Evolutionary conservation across 306 rosid genomes (phyloP).

Genomic region (Castanea mollissima): DNA sequence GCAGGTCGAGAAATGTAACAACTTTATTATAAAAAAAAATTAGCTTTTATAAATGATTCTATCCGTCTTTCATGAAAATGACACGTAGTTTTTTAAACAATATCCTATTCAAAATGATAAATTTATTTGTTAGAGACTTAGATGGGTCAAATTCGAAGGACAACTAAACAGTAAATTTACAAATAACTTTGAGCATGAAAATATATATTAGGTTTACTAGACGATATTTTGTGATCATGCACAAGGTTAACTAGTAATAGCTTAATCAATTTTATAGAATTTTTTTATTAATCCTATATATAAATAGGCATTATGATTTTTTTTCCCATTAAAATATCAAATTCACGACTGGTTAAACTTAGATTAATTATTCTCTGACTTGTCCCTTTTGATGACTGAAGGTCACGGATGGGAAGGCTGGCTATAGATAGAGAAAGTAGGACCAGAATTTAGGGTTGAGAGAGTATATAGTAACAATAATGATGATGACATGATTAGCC

Average conservation of each 20-base stretch:
- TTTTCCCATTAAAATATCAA: too few species aligned
- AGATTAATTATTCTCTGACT: neutral
- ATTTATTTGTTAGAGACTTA: neutral
- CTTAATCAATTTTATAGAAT: neutral
- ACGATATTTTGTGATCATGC: neutral
- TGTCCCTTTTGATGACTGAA: neutral
- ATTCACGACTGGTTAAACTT: too few species aligned
- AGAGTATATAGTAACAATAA: neutral
- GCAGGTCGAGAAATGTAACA: too few species aligned
- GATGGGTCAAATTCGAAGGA: neutral
- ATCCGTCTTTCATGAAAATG: too few species aligned
- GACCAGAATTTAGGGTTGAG: neutral
- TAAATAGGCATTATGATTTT: too few species aligned
- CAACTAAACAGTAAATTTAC: neutral
- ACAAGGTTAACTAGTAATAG: neutral
- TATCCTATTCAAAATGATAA: neutral
- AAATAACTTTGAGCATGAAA: neutral
- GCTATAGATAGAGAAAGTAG: neutral
- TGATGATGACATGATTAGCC: neutral
- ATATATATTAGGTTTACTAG: neutral
- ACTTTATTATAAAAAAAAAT: too few species aligned
- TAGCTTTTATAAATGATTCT: too few species aligned
- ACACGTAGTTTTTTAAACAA: too few species aligned
- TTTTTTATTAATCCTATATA: neutral
- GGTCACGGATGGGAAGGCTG: neutral